These are phyloP conservation scores for Inga laurina DNA, from an alignment of 306 rosid species.

Conservation along the genomic window DNA sequence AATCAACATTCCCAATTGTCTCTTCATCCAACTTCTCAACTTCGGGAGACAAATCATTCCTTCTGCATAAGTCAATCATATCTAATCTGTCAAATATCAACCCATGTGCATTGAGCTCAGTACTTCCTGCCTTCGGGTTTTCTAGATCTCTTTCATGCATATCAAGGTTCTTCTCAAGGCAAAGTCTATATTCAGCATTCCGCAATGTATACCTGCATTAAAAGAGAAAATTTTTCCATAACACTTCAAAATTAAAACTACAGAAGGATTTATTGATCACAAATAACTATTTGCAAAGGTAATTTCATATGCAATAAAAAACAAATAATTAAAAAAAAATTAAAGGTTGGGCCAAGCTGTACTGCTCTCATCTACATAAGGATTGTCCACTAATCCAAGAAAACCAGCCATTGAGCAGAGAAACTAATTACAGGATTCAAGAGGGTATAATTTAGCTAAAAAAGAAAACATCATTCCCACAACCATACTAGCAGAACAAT, in stretches of 20 bases:
- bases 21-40: conserved; percentile 43
- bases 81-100: conserved; percentile 61
- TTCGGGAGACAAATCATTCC: conserved; percentile 50
- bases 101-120: conserved; percentile 57
- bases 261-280: neutral
- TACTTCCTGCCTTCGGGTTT: conserved; percentile 44
- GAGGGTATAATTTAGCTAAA: neutral
- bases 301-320: neutral
- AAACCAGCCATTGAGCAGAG: neutral
- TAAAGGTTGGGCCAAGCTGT: neutral
- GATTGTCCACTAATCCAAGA: conserved; percentile 5
- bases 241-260: conserved; percentile 19
- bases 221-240: conserved; percentile 26
- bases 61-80: conserved; percentile 46
- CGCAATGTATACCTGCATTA: conserved; percentile 80
- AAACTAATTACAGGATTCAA: conserved; percentile 11
- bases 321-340: neutral
- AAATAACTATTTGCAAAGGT: conserved; percentile 9
- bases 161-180: conserved; percentile 76
- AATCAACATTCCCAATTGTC: conserved; percentile 43
- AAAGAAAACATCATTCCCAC: conserved; percentile 1
- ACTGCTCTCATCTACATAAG: conserved; percentile 2
- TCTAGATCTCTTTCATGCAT: conserved; percentile 54
- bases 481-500: neutral
- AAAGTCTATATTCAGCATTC: conserved; percentile 94